These are phyloP conservation scores for Mollisia scopiformis DNA, from an alignment of 2,329 filamentous ascomycete genomes.

Conservation along the genomic window DNA sequence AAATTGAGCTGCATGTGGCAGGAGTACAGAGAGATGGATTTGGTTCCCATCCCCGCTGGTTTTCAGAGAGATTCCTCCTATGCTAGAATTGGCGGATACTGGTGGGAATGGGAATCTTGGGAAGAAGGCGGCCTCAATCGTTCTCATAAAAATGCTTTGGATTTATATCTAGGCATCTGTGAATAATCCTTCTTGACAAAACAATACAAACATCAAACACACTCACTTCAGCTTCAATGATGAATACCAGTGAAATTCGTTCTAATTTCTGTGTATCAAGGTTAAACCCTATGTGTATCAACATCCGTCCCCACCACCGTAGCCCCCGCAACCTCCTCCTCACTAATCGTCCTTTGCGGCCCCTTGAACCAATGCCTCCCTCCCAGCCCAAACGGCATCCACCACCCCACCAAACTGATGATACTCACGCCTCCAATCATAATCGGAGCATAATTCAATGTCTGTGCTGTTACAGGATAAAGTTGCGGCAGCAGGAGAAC, in stretches of 20 bases:
- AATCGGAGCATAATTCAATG: constrained; percentile 44
- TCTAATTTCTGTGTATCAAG: no score
- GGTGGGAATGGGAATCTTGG: no score
- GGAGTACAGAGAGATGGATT: neutral
- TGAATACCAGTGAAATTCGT: no score
- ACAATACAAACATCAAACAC: no score
- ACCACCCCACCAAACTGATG: constrained; percentile 40
- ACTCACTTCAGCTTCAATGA: no score
- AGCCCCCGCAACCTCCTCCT: constrained; percentile 25
- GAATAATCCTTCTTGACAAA: neutral
- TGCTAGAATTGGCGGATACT: no score
- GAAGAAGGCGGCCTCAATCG: no score
- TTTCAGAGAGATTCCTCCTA: neutral
- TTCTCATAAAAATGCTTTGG: no score
- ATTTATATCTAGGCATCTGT: no score
- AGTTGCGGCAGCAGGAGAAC: constrained; percentile 42
- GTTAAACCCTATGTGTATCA: constrained; percentile 1
- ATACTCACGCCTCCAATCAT: constrained; percentile 42
- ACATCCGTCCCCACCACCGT: constrained; percentile 4
- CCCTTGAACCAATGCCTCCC: constrained; percentile 42
- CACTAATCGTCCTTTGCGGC: constrained; percentile 40
- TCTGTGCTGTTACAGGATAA: constrained; percentile 41
- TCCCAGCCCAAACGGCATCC: constrained; percentile 39
- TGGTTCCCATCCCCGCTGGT: neutral
- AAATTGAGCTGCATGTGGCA: neutral